phyloP scores from a whole-genome alignment of 1,284 basidiomycete genomes.

The Coriolopsis trogii region DNA sequence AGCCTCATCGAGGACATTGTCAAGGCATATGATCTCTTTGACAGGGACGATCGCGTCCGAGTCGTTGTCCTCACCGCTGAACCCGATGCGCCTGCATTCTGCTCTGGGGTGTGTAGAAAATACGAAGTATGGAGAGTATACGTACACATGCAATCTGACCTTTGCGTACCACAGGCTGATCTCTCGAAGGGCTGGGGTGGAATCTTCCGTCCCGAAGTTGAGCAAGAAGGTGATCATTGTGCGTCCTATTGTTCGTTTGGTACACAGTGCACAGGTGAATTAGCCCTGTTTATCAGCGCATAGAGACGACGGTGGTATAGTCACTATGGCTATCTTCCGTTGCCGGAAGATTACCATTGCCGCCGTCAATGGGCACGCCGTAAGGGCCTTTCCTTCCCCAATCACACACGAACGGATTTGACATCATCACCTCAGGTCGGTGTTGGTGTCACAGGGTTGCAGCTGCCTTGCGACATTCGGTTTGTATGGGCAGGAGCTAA shows the following conservation, averaged over 20 bases:
- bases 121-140: neutral
- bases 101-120: constrained; percentile 46
- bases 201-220: constrained; percentile 28
- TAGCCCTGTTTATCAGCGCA: constrained; percentile 39
- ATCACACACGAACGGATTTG: neutral
- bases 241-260: constrained; percentile 20
- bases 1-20: constrained; percentile 42
- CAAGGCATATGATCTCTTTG: constrained; percentile 47
- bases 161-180: constrained; percentile 43
- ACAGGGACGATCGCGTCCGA: constrained; percentile 54
- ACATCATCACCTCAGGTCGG: constrained; percentile 41
- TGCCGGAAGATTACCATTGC: constrained; percentile 61
- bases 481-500: constrained; percentile 58
- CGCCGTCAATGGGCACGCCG: constrained; percentile 62
- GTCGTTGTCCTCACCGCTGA: constrained; percentile 56
- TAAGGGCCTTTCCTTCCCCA: constrained; percentile 29
- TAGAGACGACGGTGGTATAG: constrained; percentile 50
- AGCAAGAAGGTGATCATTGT: constrained; percentile 50
- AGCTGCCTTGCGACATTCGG: constrained; percentile 60
- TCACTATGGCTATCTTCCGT: constrained; percentile 49
- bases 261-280: no score
- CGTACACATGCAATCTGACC: neutral
- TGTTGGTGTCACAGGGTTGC: constrained; percentile 53
- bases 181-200: constrained; percentile 36
- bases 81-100: constrained; percentile 52